Evolutionary conservation across 306 rosid genomes (phyloP).

Genomic region (Trifolium repens): DNA sequence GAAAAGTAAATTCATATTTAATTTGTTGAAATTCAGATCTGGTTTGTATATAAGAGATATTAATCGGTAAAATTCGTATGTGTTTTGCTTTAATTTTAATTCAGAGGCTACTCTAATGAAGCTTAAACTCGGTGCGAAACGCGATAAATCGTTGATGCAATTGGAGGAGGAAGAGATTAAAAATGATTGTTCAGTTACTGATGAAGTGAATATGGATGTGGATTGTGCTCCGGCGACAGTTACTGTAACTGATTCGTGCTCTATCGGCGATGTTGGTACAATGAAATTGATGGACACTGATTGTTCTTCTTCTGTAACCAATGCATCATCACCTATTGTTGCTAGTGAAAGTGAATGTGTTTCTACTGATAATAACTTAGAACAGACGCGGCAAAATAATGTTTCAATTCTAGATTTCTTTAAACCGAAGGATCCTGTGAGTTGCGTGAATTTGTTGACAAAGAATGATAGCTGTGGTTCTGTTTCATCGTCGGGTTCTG

Average conservation of each 20-base stretch:
- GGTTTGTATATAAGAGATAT: neutral
- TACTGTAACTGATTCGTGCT: constrained; percentile 32
- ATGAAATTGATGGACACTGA: constrained; percentile 53
- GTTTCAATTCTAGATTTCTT: constrained; percentile 67
- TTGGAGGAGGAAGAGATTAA: constrained; percentile 30
- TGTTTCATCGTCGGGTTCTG: constrained; percentile 43
- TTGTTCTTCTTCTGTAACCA: constrained; percentile 36
- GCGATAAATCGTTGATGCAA: constrained; percentile 40
- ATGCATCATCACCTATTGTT: neutral
- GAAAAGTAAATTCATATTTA: neutral
- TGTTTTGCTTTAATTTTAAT: constrained; percentile 14
- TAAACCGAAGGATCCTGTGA: constrained; percentile 47
- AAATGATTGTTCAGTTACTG: constrained; percentile 42
- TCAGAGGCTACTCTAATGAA: constrained; percentile 87
- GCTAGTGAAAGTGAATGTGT: constrained; percentile 14
- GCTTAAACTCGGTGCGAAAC: constrained; percentile 75
- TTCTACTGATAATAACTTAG: constrained; percentile 29
- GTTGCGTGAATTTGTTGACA: neutral
- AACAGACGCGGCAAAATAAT: constrained; percentile 27
- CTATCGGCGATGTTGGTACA: constrained; percentile 38
- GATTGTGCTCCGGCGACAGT: constrained; percentile 10
- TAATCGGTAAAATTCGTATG: neutral
- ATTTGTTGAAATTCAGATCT: constrained; percentile 34
- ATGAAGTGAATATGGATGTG: constrained; percentile 44
- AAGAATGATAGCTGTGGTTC: constrained; percentile 37